Conservation (phyloP, 2,329 filamentous ascomycete species). For the Ophiostoma australiae region DNA sequence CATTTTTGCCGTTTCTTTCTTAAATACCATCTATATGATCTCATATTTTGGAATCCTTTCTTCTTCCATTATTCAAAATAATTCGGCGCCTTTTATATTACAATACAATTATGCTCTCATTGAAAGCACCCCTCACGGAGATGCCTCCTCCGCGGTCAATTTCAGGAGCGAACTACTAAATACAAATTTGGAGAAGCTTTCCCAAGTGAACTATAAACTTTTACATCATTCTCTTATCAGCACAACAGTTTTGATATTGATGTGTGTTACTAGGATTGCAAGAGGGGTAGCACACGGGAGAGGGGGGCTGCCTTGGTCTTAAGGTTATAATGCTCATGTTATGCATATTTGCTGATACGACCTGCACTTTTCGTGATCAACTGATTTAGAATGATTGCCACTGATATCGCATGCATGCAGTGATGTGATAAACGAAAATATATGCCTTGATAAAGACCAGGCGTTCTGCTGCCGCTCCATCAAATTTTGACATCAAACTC, state of each 20-base stretch:
- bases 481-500: background rate
- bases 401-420: background rate
- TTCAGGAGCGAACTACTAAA: background rate
- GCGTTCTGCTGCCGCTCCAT: background rate
- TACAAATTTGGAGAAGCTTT: background rate
- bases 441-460: background rate
- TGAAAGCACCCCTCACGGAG: background rate
- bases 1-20: background rate
- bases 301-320: background rate
- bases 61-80: background rate
- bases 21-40: background rate
- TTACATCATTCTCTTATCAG: background rate
- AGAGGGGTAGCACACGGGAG: background rate
- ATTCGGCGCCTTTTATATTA: background rate
- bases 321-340: background rate
- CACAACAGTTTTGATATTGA: background rate
- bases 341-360: conserved; percentile 4
- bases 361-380: background rate
- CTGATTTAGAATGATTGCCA: background rate
- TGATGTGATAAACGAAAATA: background rate
- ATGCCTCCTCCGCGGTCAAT: background rate
- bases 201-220: background rate
- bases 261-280: background rate
- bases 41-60: background rate
- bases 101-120: too few relatives aligned